Conservation (phyloP, 2,329 filamentous ascomycete species). For the Pyrenophora graminea region DNA sequence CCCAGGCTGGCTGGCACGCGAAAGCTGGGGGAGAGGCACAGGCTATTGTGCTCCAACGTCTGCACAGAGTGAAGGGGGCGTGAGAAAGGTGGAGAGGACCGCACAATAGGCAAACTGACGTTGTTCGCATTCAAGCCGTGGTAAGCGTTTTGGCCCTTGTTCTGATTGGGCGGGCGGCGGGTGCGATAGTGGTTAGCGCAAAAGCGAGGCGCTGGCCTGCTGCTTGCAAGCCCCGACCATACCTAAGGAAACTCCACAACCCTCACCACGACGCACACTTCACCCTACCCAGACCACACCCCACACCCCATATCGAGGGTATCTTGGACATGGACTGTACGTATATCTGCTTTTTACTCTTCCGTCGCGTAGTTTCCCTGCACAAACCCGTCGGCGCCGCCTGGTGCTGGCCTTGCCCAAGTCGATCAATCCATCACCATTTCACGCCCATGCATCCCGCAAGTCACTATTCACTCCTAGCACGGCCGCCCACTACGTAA, state of each 20-base stretch:
- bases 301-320: constrained; percentile 46
- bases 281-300: constrained; percentile 34
- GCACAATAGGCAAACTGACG: constrained; percentile 18
- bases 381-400: constrained; percentile 23
- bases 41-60: background rate
- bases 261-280: constrained; percentile 37
- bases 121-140: constrained; percentile 21
- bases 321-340: constrained; percentile 64
- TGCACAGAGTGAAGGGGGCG: constrained; percentile 7
- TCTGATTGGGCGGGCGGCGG: constrained; percentile 32
- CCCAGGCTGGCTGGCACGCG: constrained; percentile 3
- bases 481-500: constrained; percentile 17
- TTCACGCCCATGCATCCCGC: constrained; percentile 37
- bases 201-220: constrained; percentile 2
- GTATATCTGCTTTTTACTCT: constrained; percentile 48
- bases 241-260: constrained; percentile 26
- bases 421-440: constrained; percentile 43
- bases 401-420: constrained; percentile 34
- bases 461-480: constrained; percentile 23
- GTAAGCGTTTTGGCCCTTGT: constrained; percentile 19
- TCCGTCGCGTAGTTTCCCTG: constrained; percentile 24
- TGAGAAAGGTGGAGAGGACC: constrained; percentile 11
- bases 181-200: constrained; percentile 14
- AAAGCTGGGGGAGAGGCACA: background rate
- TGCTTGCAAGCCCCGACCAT: constrained; percentile 10